Base-by-base conservation (phyloP, 306 rosid species). In the Datisca glomerata region DNA sequence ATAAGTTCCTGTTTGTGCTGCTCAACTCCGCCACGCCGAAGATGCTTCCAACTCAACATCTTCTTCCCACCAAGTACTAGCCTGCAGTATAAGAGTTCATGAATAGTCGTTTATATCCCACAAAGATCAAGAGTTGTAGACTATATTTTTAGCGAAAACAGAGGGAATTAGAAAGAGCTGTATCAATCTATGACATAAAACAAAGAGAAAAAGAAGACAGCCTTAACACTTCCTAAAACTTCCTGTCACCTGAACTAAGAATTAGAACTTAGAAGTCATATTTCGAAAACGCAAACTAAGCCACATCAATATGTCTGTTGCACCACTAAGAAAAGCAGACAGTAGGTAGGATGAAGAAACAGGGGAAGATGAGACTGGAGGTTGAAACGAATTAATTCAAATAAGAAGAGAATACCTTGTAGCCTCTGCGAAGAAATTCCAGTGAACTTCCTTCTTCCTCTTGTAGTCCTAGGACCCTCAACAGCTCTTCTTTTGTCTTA, bases 41-140 rank as follows among this genome's bases (percentile, higher is more conserved):
- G 89, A 83, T 49, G 2, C 61, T 77, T 87, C 97, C 20, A 61
- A 54, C 24, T 83, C 93, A 48, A 51, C 68, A 56, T 77, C 93
- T 64, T 89, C 97, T 65, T 83, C 97, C 97, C 97, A 89, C 97
- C 94, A 89, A 16, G 94, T 89, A 45, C 79, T 59, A 32, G 76
- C 38, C 97, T 89, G 80, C 35, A 48, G 40, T 63, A 38, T 23
- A 21, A 47, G 12, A 59, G 39, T 18, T 22, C 59, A 58, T 18
- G 21, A 24, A 25, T 47, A 48, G 35, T 61, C 20, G 18, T 12
- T 37, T 16, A 12, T 37, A 7, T 37, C 18, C 15, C 8, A 37
- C 7, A 12, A 12, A 7, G 19, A 16, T 37, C 14, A 4, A 37
- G 8, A 11, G 8, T 16, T 37, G 4, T 37, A 37, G 1, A 1